Evolutionary conservation across 2,329 filamentous ascomycete genomes (phyloP).

Genomic region (Pezicula rhizophila): DNA sequence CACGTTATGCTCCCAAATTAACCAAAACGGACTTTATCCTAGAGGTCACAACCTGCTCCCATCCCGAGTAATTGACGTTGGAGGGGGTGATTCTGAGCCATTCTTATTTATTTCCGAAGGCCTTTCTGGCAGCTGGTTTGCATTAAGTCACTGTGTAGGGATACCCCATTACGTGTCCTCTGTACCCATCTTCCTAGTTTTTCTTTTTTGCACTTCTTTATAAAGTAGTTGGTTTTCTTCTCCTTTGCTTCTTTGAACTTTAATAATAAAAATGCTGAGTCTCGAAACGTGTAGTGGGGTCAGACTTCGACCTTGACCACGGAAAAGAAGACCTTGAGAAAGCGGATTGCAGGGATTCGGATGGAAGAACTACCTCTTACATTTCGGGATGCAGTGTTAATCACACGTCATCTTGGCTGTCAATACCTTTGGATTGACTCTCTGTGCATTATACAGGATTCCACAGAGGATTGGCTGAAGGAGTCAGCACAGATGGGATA

Average conservation of each 20-base stretch:
- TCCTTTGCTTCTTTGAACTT: too few relatives aligned
- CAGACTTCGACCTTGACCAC: not conserved
- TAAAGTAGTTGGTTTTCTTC: too few relatives aligned
- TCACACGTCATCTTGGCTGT: conserved; percentile 1
- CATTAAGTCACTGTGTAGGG: not conserved
- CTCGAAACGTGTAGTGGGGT: not conserved
- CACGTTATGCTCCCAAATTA: too few relatives aligned
- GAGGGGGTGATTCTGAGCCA: not conserved
- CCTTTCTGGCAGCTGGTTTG: conserved; percentile 33
- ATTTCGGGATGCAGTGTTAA: conserved; percentile 6
- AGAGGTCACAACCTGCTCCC: not conserved
- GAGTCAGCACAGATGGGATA: conserved; percentile 7
- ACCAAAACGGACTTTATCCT: too few relatives aligned
- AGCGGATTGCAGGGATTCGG: not conserved
- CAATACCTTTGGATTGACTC: conserved; percentile 9
- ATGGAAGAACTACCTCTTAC: conserved; percentile 9
- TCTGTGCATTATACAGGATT: conserved; percentile 5
- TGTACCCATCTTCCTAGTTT: too few relatives aligned
- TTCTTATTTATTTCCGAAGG: not conserved
- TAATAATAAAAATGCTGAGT: too few relatives aligned
- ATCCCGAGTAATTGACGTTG: not conserved
- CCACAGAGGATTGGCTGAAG: conserved; percentile 7
- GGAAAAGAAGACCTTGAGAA: not conserved
- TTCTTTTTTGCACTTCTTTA: too few relatives aligned
- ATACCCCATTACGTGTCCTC: too few relatives aligned